Conservation (phyloP, 257 asterid genomes). For the Solanum arcanum region DNA sequence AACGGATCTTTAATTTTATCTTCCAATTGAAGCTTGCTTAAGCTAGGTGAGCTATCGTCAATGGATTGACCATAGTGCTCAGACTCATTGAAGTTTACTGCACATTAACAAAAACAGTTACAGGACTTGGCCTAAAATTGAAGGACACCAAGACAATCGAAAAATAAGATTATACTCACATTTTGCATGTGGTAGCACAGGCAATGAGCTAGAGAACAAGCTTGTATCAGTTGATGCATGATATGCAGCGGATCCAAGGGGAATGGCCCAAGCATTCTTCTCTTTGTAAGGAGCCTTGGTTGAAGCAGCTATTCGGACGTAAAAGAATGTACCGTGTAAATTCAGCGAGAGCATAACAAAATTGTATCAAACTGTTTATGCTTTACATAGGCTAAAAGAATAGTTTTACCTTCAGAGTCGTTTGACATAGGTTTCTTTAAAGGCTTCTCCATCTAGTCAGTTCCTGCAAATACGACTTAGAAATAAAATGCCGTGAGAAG, state of each 20-base stretch:
- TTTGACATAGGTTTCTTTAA: not conserved
- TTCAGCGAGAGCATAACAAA: not conserved
- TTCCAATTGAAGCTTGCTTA: slow-evolving; percentile 21
- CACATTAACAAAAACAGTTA: slow-evolving; percentile 1
- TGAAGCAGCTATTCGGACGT: slow-evolving; percentile 2
- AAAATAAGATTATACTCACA: slow-evolving; percentile 30
- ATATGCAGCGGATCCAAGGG: slow-evolving; percentile 27
- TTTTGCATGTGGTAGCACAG: slow-evolving; percentile 49
- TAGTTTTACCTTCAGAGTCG: not conserved
- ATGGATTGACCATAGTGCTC: slow-evolving; percentile 24
- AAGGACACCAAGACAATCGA: not conserved
- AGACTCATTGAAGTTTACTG: slow-evolving; percentile 53
- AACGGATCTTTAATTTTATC: slow-evolving; percentile 41
- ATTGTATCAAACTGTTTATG: not conserved
- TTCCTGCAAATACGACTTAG: not conserved
- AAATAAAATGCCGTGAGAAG: not conserved
- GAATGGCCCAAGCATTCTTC: slow-evolving; percentile 49
- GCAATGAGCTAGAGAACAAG: slow-evolving; percentile 82
- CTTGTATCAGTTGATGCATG: slow-evolving; percentile 60
- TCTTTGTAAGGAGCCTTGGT: slow-evolving; percentile 21
- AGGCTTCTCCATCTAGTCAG: not conserved
- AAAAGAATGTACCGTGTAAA: not conserved
- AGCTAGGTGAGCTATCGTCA: slow-evolving; percentile 51
- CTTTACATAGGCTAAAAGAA: not conserved
- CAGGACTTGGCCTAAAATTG: not conserved